phyloP scores from a whole-genome alignment of 352 stramenopile species.

The Nothophytophthora sp. region DNA sequence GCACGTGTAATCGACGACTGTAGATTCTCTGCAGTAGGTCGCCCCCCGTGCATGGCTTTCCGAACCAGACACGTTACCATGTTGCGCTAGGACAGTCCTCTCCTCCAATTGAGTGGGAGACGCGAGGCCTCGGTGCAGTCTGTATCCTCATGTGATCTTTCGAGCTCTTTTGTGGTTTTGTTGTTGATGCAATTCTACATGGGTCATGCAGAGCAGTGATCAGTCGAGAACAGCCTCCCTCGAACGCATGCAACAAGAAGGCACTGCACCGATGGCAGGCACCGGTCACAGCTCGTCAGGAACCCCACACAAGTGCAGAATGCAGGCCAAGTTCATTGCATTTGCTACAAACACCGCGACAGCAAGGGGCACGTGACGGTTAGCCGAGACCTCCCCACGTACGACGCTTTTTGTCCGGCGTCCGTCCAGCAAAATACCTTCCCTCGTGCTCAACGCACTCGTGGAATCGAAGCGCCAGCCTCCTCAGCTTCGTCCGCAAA shows the following conservation, averaged over 20 bases:
- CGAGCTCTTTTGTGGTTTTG: not conserved
- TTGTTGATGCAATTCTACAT: slow-evolving; percentile 7
- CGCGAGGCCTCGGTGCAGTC: too few species aligned
- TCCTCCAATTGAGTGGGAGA: too few species aligned
- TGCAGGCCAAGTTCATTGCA: slow-evolving; percentile 43
- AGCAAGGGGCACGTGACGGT: slow-evolving; percentile 42
- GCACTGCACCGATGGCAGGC: not conserved
- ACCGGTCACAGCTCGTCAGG: slow-evolving; percentile 8
- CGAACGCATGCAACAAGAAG: slow-evolving; percentile 10
- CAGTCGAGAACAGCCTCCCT: not conserved
- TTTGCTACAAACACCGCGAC: slow-evolving; percentile 43
- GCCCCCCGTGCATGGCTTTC: too few species aligned
- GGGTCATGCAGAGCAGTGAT: slow-evolving; percentile 19
- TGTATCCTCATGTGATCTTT: not conserved
- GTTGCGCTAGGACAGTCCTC: too few species aligned
- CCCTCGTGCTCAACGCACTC: slow-evolving; percentile 11
- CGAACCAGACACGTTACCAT: too few species aligned
- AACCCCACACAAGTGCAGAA: slow-evolving; percentile 26
- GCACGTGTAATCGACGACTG: too few species aligned
- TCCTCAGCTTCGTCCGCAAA: too few species aligned
- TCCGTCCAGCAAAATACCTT: slow-evolving; percentile 38
- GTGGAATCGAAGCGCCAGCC: too few species aligned
- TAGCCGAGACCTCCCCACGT: slow-evolving; percentile 12
- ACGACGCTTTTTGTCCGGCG: too few species aligned
- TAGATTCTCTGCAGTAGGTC: too few species aligned